Percentiles rank a stretch among this genome's conserved stretches.
Evolutionary conservation across 805 yeast genomes (phyloP).

Genomic region (Alloascoidea africana): DNA sequence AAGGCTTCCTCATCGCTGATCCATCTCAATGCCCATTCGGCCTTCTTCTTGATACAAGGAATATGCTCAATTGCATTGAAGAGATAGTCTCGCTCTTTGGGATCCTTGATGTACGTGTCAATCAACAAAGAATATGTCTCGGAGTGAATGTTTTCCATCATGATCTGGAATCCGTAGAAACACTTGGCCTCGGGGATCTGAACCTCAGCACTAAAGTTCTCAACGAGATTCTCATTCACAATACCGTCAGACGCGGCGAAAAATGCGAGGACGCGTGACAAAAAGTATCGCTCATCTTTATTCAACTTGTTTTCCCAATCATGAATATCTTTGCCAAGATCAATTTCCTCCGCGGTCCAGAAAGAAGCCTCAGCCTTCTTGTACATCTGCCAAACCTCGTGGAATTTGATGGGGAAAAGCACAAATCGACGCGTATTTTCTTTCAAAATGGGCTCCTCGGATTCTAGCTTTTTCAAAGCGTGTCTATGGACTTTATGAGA

Average conservation of each 20-base stretch:
- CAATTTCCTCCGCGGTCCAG: conserved; percentile 99
- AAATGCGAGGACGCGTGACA: conserved; percentile 89
- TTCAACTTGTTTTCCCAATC: conserved; percentile 89
- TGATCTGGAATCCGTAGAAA: conserved; percentile 97
- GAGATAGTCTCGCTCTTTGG: conserved; percentile 78
- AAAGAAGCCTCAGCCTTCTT: conserved; percentile 98
- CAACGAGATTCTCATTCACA: conserved; percentile 94
- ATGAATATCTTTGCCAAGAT: conserved; percentile 74
- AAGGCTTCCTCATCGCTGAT: conserved; percentile 76
- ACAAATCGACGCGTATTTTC: conserved; percentile 88
- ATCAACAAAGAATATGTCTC: conserved; percentile 92
- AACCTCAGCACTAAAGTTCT: conserved; percentile 94
- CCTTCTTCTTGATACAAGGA: conserved; percentile 93
- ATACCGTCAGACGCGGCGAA: conserved; percentile 98
- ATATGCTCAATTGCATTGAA: conserved; percentile 94
- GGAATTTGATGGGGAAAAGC: conserved; percentile 89
- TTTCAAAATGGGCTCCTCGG: conserved; percentile 73
- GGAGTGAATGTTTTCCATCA: conserved; percentile 98
- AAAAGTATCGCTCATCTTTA: conserved; percentile 84
- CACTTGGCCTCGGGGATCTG: conserved; percentile 97
- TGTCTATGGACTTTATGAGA: background rate
- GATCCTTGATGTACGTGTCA: conserved; percentile 92
- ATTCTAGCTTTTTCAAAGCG: conserved; percentile 53
- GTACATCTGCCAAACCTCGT: conserved; percentile 97
- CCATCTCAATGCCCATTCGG: conserved; percentile 99